A percentile compares a stretch with the other conserved stretches of the same genome.
Conservation (phyloP, 2,329 filamentous ascomycete species). For the Cytospora paraplurivora region DNA sequence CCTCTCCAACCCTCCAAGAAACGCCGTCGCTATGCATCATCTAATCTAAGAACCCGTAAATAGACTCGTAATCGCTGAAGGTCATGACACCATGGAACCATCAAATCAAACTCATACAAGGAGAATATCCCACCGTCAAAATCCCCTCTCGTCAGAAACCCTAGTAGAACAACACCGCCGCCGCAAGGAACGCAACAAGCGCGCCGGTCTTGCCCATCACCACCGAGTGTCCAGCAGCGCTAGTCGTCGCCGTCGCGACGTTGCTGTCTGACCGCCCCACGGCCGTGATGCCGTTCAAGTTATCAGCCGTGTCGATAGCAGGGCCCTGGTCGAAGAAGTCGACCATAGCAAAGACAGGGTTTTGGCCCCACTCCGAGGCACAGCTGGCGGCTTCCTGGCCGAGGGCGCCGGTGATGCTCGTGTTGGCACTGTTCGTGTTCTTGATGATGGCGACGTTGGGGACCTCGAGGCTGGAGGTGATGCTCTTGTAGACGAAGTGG, state of each 20-base stretch:
- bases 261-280: conserved; percentile 30
- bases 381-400: conserved; percentile 59
- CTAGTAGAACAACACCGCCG: conserved; percentile 43
- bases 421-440: conserved; percentile 66
- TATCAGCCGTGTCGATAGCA: conserved; percentile 69
- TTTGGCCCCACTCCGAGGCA: conserved; percentile 57
- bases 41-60: conserved; percentile 4
- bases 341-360: conserved; percentile 74
- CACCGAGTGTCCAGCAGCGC: conserved; percentile 19
- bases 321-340: conserved; percentile 79
- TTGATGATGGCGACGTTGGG: conserved; percentile 63
- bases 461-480: conserved; percentile 57
- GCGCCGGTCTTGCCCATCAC: conserved; percentile 39
- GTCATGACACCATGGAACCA: not conserved
- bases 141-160: not conserved
- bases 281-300: conserved; percentile 58
- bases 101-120: not conserved
- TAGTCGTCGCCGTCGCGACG: conserved; percentile 24
- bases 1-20: conserved; percentile 19
- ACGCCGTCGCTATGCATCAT: conserved; percentile 38
- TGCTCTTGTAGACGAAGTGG: conserved; percentile 71
- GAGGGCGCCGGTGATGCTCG: conserved; percentile 53
- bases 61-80: conserved; percentile 3
- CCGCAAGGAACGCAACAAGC: conserved; percentile 47
- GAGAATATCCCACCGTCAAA: not conserved